Evolutionary conservation across 805 yeast species (phyloP).

Genomic region (Yarrowia sp.): DNA sequence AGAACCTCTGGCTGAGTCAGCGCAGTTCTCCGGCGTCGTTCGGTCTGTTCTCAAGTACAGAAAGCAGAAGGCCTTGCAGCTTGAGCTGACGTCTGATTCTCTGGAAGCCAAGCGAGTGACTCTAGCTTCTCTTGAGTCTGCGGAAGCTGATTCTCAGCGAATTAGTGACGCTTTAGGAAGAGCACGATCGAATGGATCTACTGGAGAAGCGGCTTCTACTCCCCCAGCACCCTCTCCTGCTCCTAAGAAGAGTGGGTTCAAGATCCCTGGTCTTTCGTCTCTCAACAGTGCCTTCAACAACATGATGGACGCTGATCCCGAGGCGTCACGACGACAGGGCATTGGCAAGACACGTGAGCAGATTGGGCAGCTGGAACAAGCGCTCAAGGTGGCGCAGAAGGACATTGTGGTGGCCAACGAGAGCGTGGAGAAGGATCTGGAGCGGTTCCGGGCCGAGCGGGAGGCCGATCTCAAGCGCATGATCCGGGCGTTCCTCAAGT

Average conservation of each 20-base stretch:
- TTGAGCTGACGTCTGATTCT: conserved; percentile 55
- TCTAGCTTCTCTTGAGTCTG: conserved; percentile 52
- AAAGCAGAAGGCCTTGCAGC: conserved; percentile 62
- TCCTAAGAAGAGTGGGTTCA: conserved; percentile 50
- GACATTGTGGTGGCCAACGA: conserved; percentile 60
- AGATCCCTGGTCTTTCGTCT: conserved; percentile 61
- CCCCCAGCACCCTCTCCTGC: not conserved
- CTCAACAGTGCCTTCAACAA: conserved; percentile 63
- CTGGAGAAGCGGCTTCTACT: conserved; percentile 11
- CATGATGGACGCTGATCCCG: conserved; percentile 71
- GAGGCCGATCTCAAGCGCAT: conserved; percentile 61
- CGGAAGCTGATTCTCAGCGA: conserved; percentile 56
- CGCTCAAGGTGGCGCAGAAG: conserved; percentile 59
- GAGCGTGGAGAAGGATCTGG: conserved; percentile 54
- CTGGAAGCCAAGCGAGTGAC: conserved; percentile 50
- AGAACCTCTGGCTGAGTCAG: conserved; percentile 76
- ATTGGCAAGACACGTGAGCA: conserved; percentile 56
- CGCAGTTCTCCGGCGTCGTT: conserved; percentile 65
- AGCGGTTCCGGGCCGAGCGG: conserved; percentile 58
- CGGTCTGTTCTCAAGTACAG: conserved; percentile 67
- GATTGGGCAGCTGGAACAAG: conserved; percentile 58
- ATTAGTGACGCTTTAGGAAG: conserved; percentile 50
- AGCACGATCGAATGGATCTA: conserved; percentile 34
- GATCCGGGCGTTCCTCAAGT: conserved; percentile 60
- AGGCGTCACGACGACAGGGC: conserved; percentile 62